phyloP scores from a whole-genome alignment of 352 stramenopile species.

The Phytopythium aichiense region DNA sequence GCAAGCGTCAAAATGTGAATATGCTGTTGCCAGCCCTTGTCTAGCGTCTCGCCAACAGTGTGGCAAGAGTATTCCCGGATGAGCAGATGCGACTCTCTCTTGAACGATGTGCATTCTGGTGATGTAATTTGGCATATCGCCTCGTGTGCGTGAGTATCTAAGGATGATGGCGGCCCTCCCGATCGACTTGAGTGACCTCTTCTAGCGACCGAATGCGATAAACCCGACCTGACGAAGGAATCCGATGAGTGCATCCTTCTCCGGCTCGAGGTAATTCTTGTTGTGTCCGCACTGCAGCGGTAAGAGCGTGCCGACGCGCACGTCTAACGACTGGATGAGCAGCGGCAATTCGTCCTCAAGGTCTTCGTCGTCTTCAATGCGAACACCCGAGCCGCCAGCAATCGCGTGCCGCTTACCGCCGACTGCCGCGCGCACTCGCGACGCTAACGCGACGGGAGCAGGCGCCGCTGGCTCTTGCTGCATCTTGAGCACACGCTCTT shows the following conservation, averaged over 20 bases:
- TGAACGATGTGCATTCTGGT: no score
- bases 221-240: slow-evolving; percentile 56
- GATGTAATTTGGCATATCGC: no score
- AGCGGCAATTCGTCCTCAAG: slow-evolving; percentile 16
- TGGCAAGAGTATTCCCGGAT: no score
- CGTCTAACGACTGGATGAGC: slow-evolving; percentile 28
- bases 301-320: slow-evolving; percentile 51
- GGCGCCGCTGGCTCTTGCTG: slow-evolving; percentile 1
- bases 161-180: no score
- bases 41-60: no score
- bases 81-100: no score
- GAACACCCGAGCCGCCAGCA: not conserved
- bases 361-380: not conserved
- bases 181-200: not conserved
- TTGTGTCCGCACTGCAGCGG: slow-evolving; percentile 84
- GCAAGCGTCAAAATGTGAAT: no score
- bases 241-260: slow-evolving; percentile 60
- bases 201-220: slow-evolving; percentile 7
- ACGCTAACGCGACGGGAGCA: not conserved
- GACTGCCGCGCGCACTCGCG: slow-evolving; percentile 2
- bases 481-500: slow-evolving; percentile 2
- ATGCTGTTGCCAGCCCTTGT: no score
- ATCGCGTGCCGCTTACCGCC: slow-evolving; percentile 10
- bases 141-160: no score
- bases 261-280: slow-evolving; percentile 71